A percentile compares a stretch with the other conserved stretches of the same genome.
Conservation (phyloP, 768 basidiomycete species). For the Pleurotus ostreatus region DNA sequence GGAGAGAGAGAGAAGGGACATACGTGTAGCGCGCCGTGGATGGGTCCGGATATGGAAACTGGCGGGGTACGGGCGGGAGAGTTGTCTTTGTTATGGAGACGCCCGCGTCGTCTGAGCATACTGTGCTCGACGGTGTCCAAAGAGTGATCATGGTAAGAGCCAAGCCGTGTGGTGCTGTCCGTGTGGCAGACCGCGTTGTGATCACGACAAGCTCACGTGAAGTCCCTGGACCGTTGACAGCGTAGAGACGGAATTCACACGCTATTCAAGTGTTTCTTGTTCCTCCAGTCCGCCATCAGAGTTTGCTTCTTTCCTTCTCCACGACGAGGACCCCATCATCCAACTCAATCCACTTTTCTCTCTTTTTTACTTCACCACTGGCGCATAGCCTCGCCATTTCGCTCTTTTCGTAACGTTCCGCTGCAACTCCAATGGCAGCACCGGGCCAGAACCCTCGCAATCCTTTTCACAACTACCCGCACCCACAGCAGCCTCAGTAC, state of each 20-base stretch:
- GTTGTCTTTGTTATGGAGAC: conserved; percentile 14
- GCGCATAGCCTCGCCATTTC: conserved; percentile 17
- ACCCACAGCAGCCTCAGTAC: conserved; percentile 1
- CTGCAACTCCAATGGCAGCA: conserved; percentile 23
- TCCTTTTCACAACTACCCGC: conserved; percentile 13
- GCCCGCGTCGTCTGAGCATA: conserved; percentile 18
- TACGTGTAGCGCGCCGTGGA: conserved; percentile 11
- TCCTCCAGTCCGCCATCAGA: not conserved
- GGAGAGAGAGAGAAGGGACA: conserved; percentile 49
- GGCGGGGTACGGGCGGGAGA: conserved; percentile 16
- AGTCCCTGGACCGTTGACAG: not conserved
- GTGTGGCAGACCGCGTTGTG: not conserved
- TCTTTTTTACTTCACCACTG: conserved; percentile 17
- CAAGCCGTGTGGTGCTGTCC: not conserved
- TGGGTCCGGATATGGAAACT: conserved; percentile 18
- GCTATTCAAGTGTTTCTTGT: not conserved
- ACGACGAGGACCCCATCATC: not conserved
- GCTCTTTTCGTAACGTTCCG: conserved; percentile 15
- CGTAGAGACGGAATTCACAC: conserved; percentile 6
- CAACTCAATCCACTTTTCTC: conserved; percentile 11
- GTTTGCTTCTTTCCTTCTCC: not conserved
- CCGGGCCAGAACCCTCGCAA: conserved; percentile 13
- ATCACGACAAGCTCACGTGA: not conserved
- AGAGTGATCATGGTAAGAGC: conserved; percentile 7
- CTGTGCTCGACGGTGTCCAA: conserved; percentile 7